A percentile compares a stretch with the other conserved stretches of the same genome.
These are phyloP conservation scores for Calonectria pseudoreteaudii DNA, from an alignment of 2,329 filamentous ascomycete species.

Conservation along the genomic window DNA sequence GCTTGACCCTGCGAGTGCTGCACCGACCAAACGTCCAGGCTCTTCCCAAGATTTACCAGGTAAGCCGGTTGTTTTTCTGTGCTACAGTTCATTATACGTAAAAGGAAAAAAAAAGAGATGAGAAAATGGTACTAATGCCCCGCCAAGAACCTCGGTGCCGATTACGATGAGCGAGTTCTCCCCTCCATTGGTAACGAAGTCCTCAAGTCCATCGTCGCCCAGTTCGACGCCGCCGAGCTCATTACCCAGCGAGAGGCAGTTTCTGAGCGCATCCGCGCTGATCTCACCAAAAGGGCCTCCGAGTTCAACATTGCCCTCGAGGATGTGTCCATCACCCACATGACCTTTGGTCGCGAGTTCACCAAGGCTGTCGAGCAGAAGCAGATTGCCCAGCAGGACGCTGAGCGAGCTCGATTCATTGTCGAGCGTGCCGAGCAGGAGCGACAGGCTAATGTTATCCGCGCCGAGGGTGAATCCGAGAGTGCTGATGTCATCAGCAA, in stretches of 20 bases:
- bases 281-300: slow-evolving; percentile 90
- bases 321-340: slow-evolving; percentile 99
- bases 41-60: slow-evolving; percentile 98
- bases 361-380: slow-evolving; percentile 99
- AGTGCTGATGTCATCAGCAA: slow-evolving; percentile 94
- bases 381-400: slow-evolving; percentile 99
- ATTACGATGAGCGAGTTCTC: slow-evolving; percentile 98
- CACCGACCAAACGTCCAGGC: slow-evolving; percentile 93
- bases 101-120: not conserved
- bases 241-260: slow-evolving; percentile 99
- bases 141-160: slow-evolving; percentile 88
- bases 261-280: slow-evolving; percentile 90
- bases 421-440: slow-evolving; percentile 99
- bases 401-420: slow-evolving; percentile 96
- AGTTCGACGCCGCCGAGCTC: slow-evolving; percentile 98
- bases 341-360: slow-evolving; percentile 99
- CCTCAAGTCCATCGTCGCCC: slow-evolving; percentile 96
- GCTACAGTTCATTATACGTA: not conserved
- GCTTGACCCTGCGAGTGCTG: slow-evolving; percentile 93
- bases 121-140: slow-evolving; percentile 28
- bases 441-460: slow-evolving; percentile 97
- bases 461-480: slow-evolving; percentile 97
- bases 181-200: slow-evolving; percentile 99
- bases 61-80: slow-evolving; percentile 52
- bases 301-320: slow-evolving; percentile 99